Evolutionary conservation across 495 filamentous ascomycete genomes (phyloP).

Genomic region (Penicillium simplicissimum): DNA sequence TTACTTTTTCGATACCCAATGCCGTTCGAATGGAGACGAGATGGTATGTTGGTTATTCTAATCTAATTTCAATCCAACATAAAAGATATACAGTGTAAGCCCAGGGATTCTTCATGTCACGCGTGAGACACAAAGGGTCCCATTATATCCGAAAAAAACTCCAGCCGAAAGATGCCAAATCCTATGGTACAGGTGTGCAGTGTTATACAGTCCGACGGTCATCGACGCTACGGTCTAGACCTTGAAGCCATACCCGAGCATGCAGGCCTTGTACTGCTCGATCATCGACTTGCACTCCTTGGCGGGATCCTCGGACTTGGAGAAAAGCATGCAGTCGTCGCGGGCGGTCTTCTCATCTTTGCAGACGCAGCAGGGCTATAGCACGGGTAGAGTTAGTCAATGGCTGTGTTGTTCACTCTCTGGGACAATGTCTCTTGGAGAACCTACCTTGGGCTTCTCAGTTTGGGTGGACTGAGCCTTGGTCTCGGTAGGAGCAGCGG

Average conservation of each 20-base stretch:
- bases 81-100: neutral
- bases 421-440: constrained; percentile 4
- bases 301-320: constrained; percentile 67
- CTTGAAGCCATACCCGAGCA: constrained; percentile 92
- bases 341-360: constrained; percentile 88
- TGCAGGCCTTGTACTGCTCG: constrained; percentile 84
- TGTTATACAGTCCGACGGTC: constrained; percentile 20
- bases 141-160: constrained; percentile 24
- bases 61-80: constrained; percentile 1
- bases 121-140: neutral
- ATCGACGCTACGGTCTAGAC: constrained; percentile 41
- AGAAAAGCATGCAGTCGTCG: constrained; percentile 99
- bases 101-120: neutral
- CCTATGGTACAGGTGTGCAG: constrained; percentile 26
- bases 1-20: neutral
- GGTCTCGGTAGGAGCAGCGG: constrained; percentile 24
- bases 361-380: constrained; percentile 94
- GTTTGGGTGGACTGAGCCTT: constrained; percentile 38
- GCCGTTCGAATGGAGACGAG: constrained; percentile 20
- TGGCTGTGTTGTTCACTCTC: neutral
- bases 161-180: constrained; percentile 22
- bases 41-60: constrained; percentile 17
- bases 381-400: neutral
- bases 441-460: constrained; percentile 57
- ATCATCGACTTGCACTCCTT: constrained; percentile 81